Conservation (phyloP, 164 flowering plant genomes). For the Sedum album region DNA sequence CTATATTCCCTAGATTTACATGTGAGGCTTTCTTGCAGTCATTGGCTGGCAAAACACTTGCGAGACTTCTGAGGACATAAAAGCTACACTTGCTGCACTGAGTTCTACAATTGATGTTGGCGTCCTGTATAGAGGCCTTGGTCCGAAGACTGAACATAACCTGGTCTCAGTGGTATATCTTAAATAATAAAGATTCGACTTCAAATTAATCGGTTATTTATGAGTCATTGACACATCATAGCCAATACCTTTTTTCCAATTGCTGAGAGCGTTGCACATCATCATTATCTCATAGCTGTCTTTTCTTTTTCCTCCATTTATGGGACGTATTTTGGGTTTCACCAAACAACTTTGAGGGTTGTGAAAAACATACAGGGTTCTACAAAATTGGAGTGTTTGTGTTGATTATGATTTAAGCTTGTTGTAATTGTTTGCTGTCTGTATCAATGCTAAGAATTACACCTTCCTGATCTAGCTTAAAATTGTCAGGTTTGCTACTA, state of each 20-base stretch:
- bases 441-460: background rate
- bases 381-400: background rate
- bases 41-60: slow-evolving; percentile 95
- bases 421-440: background rate
- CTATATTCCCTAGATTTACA: background rate
- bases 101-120: slow-evolving; percentile 71
- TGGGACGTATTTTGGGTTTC: background rate
- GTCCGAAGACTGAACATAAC: slow-evolving; percentile 51
- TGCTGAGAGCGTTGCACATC: background rate
- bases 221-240: no score
- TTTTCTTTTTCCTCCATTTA: background rate
- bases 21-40: slow-evolving; percentile 36
- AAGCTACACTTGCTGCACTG: slow-evolving; percentile 74
- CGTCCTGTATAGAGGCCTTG: slow-evolving; percentile 77
- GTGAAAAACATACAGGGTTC: background rate
- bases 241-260: background rate
- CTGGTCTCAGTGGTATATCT: slow-evolving; percentile 85
- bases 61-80: slow-evolving; percentile 74
- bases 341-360: background rate
- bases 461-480: background rate
- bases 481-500: slow-evolving; percentile 82
- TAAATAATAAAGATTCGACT: background rate
- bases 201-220: background rate
- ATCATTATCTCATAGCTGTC: background rate
- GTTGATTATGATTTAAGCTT: background rate